Base-by-base conservation (phyloP, 177 flowering plant species). In the Vitis hybrid region DNA sequence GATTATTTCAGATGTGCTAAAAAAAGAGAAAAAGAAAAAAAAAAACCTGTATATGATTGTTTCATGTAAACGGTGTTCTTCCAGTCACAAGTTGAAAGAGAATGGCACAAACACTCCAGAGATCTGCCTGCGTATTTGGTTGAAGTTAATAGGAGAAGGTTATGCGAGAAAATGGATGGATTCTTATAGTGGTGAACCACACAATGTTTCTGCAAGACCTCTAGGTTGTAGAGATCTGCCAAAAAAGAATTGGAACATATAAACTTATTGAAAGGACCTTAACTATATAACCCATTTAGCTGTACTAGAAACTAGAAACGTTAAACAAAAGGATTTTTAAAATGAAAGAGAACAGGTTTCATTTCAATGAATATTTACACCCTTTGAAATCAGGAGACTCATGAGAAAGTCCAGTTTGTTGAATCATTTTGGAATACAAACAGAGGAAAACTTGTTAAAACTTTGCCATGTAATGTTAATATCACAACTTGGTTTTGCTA, bases 171-270 rank as follows among this genome's bases (percentile, higher is more conserved):
- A 75, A 51, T 12, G 40, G 26, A 19, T 3, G 10, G 32, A 21
- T 17, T 21, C 10, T 48, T 93, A 96, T 14, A 96, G 88, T 1
- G 98, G 99, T 64, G 99, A 96, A 74, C 99, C 99, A 80, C 99
- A 96, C 77, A 96, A 74, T 30, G 99, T 96, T 85, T 96, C 99
- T 55, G 99, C 99, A 66, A 96, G 89, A 60, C 90, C 90, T 73
- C 87, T 84, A 73, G 96, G 98, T 76, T 95, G 97, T 67, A 95
- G 75, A 72, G 98, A 93, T 81, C 99, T 95, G 77, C 70, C 63
- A 74, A 76, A 73, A 69, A 57, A 69, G 66, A 80, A 56, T 2
- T 14, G 49, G 5, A 51, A 23, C 4, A 21, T 51, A 15, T 58
- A 13, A 66, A 17, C 13, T 26, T 40, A 32, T 32, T 62, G 12